phyloP scores from a whole-genome alignment of 2,329 filamentous ascomycete genomes.

The Penicillium paneum region DNA sequence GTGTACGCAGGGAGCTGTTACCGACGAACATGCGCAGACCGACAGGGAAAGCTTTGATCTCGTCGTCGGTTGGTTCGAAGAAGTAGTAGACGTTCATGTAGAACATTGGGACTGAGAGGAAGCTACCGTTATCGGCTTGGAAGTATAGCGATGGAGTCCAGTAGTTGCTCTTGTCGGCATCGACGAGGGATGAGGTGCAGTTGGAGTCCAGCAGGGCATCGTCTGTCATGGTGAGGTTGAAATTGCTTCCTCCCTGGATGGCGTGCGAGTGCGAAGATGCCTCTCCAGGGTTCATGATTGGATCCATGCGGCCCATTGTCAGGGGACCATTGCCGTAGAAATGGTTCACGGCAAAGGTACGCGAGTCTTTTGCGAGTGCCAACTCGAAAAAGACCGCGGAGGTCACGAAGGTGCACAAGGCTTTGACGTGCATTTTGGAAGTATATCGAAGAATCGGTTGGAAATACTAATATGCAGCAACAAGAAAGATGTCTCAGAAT shows the following conservation, averaged over 20 bases:
- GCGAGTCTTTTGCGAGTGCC: slow-evolving; percentile 11
- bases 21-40: slow-evolving; percentile 71
- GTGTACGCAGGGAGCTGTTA: slow-evolving; percentile 38
- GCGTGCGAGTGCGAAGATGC: slow-evolving; percentile 65
- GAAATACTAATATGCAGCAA: not conserved
- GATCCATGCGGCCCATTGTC: slow-evolving; percentile 48
- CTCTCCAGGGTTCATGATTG: slow-evolving; percentile 62
- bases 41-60: slow-evolving; percentile 66
- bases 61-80: slow-evolving; percentile 53
- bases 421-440: not conserved
- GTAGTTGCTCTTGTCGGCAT: slow-evolving; percentile 69
- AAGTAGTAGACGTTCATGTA: slow-evolving; percentile 68
- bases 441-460: not conserved
- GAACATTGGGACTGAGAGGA: slow-evolving; percentile 58
- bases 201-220: slow-evolving; percentile 58
- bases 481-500: not conserved
- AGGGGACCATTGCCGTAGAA: slow-evolving; percentile 15
- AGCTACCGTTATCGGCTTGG: slow-evolving; percentile 58
- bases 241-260: slow-evolving; percentile 68
- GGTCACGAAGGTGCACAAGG: not conserved
- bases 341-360: slow-evolving; percentile 19
- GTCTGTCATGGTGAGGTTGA: slow-evolving; percentile 61
- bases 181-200: slow-evolving; percentile 69
- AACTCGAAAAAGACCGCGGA: not conserved
- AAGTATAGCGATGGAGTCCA: slow-evolving; percentile 74